These are phyloP conservation scores for Trypanosoma cruzi DNA, from an alignment of 208 protist genomes.

Conservation along the genomic window DNA sequence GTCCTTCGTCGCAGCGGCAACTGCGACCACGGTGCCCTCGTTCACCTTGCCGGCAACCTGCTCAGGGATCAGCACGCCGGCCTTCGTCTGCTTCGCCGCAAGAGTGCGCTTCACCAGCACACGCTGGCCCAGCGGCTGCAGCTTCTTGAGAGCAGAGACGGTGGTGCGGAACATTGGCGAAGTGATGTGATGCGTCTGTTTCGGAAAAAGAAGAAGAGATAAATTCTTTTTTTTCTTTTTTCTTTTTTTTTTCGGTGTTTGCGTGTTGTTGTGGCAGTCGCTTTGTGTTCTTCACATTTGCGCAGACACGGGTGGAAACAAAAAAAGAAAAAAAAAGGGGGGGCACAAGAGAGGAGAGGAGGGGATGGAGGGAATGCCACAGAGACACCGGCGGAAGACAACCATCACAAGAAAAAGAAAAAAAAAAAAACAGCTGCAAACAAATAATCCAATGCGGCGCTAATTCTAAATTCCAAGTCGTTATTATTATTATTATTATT, in stretches of 20 bases:
- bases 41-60: slow-evolving; percentile 93
- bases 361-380: background rate
- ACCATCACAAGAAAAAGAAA: background rate
- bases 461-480: too few relatives aligned
- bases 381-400: background rate
- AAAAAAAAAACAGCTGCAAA: too few relatives aligned
- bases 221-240: background rate
- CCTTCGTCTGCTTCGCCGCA: slow-evolving; percentile 92
- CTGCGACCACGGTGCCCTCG: slow-evolving; percentile 91
- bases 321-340: background rate
- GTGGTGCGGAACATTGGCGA: slow-evolving; percentile 81
- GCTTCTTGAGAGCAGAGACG: slow-evolving; percentile 75
- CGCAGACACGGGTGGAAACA: background rate
- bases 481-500: slow-evolving; percentile 1
- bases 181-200: background rate
- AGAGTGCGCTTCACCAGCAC: slow-evolving; percentile 89
- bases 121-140: slow-evolving; percentile 89
- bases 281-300: too few relatives aligned
- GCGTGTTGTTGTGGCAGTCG: background rate
- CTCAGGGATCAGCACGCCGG: slow-evolving; percentile 93
- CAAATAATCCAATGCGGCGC: too few relatives aligned
- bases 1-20: slow-evolving; percentile 88
- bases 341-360: background rate
- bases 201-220: background rate
- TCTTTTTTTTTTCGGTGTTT: too few relatives aligned